These are phyloP conservation scores for Acephala macrosclerotiorum DNA, from an alignment of 2,329 filamentous ascomycete genomes.

Conservation along the genomic window DNA sequence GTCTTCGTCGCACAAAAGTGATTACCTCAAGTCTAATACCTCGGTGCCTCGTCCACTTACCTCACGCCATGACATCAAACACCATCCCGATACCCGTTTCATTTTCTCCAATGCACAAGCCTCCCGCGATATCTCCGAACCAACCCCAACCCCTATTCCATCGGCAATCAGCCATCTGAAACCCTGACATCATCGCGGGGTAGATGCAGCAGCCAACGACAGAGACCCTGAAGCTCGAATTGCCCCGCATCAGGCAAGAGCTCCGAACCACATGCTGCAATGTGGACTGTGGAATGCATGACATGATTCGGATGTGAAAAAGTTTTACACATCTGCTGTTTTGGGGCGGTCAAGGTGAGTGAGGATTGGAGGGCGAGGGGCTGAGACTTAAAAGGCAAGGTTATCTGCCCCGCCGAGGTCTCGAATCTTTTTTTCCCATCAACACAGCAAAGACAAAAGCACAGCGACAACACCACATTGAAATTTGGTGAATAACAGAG, in stretches of 20 bases:
- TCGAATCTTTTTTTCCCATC: too few relatives aligned
- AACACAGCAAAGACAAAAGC: too few relatives aligned
- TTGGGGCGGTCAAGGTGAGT: not conserved
- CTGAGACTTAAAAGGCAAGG: too few relatives aligned
- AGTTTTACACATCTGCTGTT: not conserved
- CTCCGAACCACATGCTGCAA: slow-evolving; percentile 4
- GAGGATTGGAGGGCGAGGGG: not conserved
- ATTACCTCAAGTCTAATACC: too few relatives aligned
- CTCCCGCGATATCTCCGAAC: not conserved
- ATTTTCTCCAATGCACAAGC: too few relatives aligned
- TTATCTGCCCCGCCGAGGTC: too few relatives aligned
- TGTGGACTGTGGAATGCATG: too few relatives aligned
- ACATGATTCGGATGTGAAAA: not conserved
- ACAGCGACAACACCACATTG: not conserved
- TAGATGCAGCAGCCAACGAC: slow-evolving; percentile 8
- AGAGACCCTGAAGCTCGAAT: not conserved
- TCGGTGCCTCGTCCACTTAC: too few relatives aligned
- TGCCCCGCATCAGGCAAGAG: not conserved
- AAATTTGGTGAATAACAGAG: too few relatives aligned
- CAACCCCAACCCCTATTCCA: not conserved
- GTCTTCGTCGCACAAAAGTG: too few relatives aligned
- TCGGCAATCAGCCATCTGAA: not conserved
- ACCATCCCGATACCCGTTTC: too few relatives aligned
- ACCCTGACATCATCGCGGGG: slow-evolving; percentile 23
- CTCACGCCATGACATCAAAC: too few relatives aligned